These are phyloP conservation scores for Pseudocercospora fuligena DNA, from an alignment of 2,329 filamentous ascomycete genomes.

Conservation along the genomic window DNA sequence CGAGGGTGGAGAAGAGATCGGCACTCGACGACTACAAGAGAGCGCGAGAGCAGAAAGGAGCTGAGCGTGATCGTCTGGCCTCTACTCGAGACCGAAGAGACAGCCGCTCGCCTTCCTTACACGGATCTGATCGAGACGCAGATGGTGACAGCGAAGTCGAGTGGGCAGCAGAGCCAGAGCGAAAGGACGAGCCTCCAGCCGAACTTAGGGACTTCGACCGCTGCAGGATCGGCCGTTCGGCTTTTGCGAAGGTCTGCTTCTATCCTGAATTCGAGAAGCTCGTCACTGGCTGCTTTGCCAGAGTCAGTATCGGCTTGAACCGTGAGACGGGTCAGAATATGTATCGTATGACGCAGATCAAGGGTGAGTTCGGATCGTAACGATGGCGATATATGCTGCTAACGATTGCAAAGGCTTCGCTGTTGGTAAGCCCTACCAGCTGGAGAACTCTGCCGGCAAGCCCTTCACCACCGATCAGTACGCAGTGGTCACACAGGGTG, in stretches of 20 bases:
- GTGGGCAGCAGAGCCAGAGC: conserved; percentile 65
- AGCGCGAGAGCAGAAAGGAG: conserved; percentile 64
- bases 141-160: conserved; percentile 81
- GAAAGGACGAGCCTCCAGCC: conserved; percentile 66
- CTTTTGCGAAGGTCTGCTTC: conserved; percentile 91
- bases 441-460: conserved; percentile 75
- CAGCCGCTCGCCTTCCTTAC: conserved; percentile 48
- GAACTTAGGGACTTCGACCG: conserved; percentile 82
- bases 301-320: conserved; percentile 81
- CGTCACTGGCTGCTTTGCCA: conserved; percentile 82
- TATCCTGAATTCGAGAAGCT: conserved; percentile 85
- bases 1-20: conserved; percentile 56
- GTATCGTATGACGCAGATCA: conserved; percentile 89
- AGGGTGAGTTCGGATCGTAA: conserved; percentile 60
- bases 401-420: conserved; percentile 66
- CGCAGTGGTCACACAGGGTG: conserved; percentile 78
- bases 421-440: conserved; percentile 79
- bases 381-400: not conserved
- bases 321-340: conserved; percentile 69
- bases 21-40: conserved; percentile 73
- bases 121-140: conserved; percentile 57
- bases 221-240: conserved; percentile 79
- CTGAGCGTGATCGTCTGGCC: conserved; percentile 50
- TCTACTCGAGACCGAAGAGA: conserved; percentile 50
- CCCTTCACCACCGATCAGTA: conserved; percentile 86